phyloP scores from a whole-genome alignment of 257 asterid species.

The Solanum dulcamara region DNA sequence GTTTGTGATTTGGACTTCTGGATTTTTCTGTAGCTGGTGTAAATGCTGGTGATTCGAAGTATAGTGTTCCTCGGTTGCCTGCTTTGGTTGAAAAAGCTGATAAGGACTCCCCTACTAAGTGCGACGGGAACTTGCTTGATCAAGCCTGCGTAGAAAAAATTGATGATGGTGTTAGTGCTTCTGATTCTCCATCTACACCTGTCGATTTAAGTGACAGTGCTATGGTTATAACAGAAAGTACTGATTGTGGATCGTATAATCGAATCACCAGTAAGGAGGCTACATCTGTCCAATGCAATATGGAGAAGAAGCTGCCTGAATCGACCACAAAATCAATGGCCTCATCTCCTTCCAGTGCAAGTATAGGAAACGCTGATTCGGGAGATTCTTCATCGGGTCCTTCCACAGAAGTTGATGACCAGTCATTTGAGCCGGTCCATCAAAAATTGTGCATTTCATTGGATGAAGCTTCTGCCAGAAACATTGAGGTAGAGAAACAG shows the following conservation, averaged over 20 bases:
- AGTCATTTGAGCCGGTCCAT: neutral
- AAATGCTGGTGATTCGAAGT: slow-evolving; percentile 2
- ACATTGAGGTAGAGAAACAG: neutral
- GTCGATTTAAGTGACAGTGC: neutral
- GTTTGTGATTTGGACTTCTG: neutral
- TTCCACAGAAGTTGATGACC: neutral
- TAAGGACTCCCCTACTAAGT: slow-evolving; percentile 20
- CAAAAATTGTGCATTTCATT: neutral
- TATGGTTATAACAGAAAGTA: neutral
- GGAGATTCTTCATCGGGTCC: neutral
- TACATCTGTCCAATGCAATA: neutral
- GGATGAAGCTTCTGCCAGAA: slow-evolving; percentile 3
- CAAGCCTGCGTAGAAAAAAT: slow-evolving; percentile 8
- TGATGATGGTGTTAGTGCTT: slow-evolving; percentile 3
- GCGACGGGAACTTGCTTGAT: slow-evolving; percentile 2
- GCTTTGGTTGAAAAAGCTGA: slow-evolving; percentile 22
- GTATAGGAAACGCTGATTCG: neutral
- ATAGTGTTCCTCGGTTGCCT: slow-evolving; percentile 12
- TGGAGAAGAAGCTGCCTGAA: neutral
- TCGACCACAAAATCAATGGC: neutral
- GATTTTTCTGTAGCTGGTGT: neutral
- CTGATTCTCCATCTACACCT: slow-evolving; percentile 1
- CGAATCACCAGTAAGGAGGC: neutral
- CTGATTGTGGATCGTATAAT: neutral
- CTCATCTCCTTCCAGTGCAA: neutral